These are phyloP conservation scores for Vitis hybrid DNA, from an alignment of 177 flowering plant species.

Conservation along the genomic window DNA sequence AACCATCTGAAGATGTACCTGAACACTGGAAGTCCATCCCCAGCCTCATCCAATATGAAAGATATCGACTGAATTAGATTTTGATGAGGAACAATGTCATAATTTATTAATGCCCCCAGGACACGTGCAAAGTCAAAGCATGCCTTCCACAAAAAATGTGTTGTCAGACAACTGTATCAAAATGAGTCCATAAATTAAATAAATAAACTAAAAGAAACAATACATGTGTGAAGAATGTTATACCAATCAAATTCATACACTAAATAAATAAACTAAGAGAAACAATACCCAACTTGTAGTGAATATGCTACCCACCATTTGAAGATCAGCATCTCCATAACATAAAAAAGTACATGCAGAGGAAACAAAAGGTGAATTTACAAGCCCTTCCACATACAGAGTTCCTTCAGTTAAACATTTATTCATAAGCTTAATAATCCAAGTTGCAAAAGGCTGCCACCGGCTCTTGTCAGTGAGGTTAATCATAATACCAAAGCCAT, in stretches of 20 bases:
- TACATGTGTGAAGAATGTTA: neutral
- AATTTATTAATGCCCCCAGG: conserved; percentile 46
- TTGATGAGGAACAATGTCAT: conserved; percentile 69
- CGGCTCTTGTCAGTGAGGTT: conserved; percentile 58
- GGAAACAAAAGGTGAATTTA: conserved; percentile 54
- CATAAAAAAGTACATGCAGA: conserved; percentile 73
- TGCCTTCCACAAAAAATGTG: conserved; percentile 60
- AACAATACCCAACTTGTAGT: conserved; percentile 1
- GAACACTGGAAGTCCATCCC: conserved; percentile 48
- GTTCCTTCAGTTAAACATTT: conserved; percentile 92
- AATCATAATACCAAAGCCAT: conserved; percentile 70
- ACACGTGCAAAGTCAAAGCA: conserved; percentile 88
- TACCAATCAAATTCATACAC: neutral
- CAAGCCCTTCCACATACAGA: conserved; percentile 82
- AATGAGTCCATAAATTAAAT: conserved; percentile 3
- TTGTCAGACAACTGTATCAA: conserved; percentile 26
- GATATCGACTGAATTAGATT: conserved; percentile 60
- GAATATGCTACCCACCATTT: conserved; percentile 60
- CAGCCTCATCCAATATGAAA: conserved; percentile 51
- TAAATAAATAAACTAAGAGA: conserved; percentile 4
- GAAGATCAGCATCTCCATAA: conserved; percentile 83
- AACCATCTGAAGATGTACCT: conserved; percentile 49
- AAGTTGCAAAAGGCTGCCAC: conserved; percentile 83
- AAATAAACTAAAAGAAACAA: conserved; percentile 4
- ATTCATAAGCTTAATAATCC: conserved; percentile 70